Evolutionary conservation across 139 green algal species (phyloP), one percentile per base, ranked within the genome.

Genomic region (Raphidocelis subcapitata): DNA sequence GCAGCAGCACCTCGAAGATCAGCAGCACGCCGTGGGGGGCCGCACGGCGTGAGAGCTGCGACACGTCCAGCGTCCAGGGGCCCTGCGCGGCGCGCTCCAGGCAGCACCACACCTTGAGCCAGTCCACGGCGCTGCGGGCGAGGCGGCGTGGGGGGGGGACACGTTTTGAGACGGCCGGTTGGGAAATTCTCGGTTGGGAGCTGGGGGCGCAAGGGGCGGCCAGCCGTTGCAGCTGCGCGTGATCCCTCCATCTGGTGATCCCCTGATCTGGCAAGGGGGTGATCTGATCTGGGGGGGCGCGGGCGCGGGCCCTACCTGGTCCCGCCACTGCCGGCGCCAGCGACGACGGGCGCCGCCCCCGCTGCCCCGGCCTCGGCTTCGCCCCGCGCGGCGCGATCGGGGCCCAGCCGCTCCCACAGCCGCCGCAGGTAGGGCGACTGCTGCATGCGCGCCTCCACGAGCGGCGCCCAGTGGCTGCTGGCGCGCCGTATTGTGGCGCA

Each of bases 1-100:
- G 70, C 61, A 77, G 61, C 60, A 77, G 70, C 33, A 77, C 59
- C 70, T 77, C 70, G 29, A 77, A 70, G 3, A 52, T 63, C 2
- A 77, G 46, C 47, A 77, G 46, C 29, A 77, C 70, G 20, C 70
- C 70, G 47, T 77, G 49, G 18, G 70, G 70, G 2, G 61, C 35
- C 8, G n/a, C 46, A 0, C 41, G 23, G 8, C 59, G 70, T 12
- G 61, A 36, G 2, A 77, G 70, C 20, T n/a, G 21, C 10, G 32
- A n/a, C 4, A 54, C 62, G 37, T 70, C 70, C 24, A 77, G 46
- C 47, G 61, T 47, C 70, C 70, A 77, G 4, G 70, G 70, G n/a
- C 70, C 70, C 59, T 63, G 33, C 32, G 68, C 59, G 12, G 70
- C 70, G 5, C 70, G 44, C 33, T 77, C n/a, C 20, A 77, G 46